A percentile compares a stretch with the other conserved stretches of the same genome.
These are phyloP conservation scores for Aspergillus floridensis DNA, from an alignment of 2,329 filamentous ascomycete species.

Conservation along the genomic window DNA sequence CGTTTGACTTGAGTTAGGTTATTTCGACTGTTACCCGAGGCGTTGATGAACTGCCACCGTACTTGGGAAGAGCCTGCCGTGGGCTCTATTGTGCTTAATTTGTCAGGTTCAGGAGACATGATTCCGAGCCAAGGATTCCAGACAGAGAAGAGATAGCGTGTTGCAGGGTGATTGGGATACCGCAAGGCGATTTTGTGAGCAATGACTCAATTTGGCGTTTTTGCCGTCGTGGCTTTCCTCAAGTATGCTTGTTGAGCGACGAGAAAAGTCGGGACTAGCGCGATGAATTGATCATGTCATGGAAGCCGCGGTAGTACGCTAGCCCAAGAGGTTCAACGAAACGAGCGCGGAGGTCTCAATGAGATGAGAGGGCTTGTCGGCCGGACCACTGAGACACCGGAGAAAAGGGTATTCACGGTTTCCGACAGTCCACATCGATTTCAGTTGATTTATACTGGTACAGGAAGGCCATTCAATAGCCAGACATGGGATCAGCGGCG, in stretches of 20 bases:
- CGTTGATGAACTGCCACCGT: constrained; percentile 44
- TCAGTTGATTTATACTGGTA: not conserved
- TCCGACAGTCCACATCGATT: not conserved
- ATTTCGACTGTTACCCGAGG: constrained; percentile 34
- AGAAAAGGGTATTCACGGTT: not conserved
- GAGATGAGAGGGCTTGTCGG: not conserved
- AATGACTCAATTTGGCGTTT: not conserved
- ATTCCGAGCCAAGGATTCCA: not conserved
- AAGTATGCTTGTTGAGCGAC: not conserved
- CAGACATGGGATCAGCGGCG: not conserved
- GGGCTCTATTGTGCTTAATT: constrained; percentile 3
- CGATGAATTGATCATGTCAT: not conserved
- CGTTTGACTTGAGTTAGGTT: constrained; percentile 43
- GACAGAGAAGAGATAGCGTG: not conserved
- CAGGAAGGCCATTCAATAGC: not conserved
- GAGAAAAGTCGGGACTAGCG: not conserved
- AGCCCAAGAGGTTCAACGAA: not conserved
- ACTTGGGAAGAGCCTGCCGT: constrained; percentile 13
- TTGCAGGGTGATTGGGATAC: not conserved
- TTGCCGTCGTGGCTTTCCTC: not conserved
- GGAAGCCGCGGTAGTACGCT: not conserved
- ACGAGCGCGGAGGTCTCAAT: not conserved
- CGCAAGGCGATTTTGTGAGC: not conserved
- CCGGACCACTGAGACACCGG: not conserved
- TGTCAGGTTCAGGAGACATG: constrained; percentile 19